These are phyloP conservation scores for Pleurotus sapidus DNA, from an alignment of 768 basidiomycete genomes.

Conservation along the genomic window DNA sequence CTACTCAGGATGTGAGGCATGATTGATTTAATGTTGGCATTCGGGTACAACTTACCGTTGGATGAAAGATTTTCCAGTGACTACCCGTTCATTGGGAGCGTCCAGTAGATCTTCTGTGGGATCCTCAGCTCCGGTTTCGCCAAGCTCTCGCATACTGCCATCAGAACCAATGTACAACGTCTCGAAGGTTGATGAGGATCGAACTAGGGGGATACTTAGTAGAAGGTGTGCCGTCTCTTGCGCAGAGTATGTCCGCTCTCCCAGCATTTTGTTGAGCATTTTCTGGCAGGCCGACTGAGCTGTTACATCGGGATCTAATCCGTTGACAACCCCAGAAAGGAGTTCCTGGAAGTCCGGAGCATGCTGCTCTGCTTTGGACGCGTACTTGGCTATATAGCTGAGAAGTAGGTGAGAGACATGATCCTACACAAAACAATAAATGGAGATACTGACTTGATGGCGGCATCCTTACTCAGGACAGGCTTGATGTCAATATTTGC, in stretches of 20 bases:
- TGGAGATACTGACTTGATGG: constrained; percentile 9
- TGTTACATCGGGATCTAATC: constrained; percentile 3
- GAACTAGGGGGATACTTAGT: constrained; percentile 16
- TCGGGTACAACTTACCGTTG: too few relatives aligned
- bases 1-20: too few relatives aligned
- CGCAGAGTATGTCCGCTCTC: constrained; percentile 17
- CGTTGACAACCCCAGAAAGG: constrained; percentile 1
- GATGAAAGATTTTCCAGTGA: too few relatives aligned
- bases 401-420: too few relatives aligned
- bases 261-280: constrained; percentile 19
- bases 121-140: too few relatives aligned
- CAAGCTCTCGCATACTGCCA: too few relatives aligned
- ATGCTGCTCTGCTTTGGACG: constrained; percentile 10
- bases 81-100: too few relatives aligned
- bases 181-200: not conserved
- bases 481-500: constrained; percentile 21
- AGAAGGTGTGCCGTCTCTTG: constrained; percentile 20
- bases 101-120: too few relatives aligned
- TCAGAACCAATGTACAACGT: too few relatives aligned
- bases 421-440: too few relatives aligned
- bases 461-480: constrained; percentile 14
- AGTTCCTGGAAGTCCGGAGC: constrained; percentile 16
- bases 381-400: constrained; percentile 9
- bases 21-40: too few relatives aligned
- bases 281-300: constrained; percentile 19